phyloP scores from a whole-genome alignment of 257 asterid species.

The Marsdenia floribunda region DNA sequence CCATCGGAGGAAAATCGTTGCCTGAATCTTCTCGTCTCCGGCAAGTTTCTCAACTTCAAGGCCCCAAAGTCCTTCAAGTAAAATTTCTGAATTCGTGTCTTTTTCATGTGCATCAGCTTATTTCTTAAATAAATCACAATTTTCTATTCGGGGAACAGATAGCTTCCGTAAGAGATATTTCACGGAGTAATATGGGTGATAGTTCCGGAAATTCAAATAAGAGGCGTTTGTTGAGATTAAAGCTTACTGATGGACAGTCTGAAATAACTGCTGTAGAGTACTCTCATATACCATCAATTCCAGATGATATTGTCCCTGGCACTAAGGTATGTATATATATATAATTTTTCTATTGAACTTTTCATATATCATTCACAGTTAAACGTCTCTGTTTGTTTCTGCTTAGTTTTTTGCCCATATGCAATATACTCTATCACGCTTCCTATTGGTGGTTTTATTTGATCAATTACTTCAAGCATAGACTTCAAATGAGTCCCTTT shows the following conservation, averaged over 20 bases:
- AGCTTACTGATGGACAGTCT: constrained; percentile 79
- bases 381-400: neutral
- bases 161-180: constrained; percentile 59
- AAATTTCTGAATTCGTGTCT: neutral
- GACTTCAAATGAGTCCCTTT: neutral
- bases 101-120: neutral
- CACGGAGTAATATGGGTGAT: constrained; percentile 48
- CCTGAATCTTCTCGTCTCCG: constrained; percentile 54
- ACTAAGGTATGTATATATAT: constrained; percentile 50
- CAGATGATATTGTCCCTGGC: constrained; percentile 72
- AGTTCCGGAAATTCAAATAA: constrained; percentile 47
- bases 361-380: neutral
- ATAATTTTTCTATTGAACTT: neutral
- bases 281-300: constrained; percentile 56
- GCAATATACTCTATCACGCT: neutral
- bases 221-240: constrained; percentile 53
- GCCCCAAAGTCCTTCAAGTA: constrained; percentile 79
- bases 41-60: constrained; percentile 51
- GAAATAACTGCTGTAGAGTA: constrained; percentile 69
- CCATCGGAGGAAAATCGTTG: constrained; percentile 65
- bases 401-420: neutral
- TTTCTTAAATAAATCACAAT: neutral
- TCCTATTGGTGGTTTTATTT: neutral
- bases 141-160: constrained; percentile 26
- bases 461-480: neutral